Evolutionary conservation across 2,329 filamentous ascomycete species (phyloP).

Genomic region (Fusarium annulatum): DNA sequence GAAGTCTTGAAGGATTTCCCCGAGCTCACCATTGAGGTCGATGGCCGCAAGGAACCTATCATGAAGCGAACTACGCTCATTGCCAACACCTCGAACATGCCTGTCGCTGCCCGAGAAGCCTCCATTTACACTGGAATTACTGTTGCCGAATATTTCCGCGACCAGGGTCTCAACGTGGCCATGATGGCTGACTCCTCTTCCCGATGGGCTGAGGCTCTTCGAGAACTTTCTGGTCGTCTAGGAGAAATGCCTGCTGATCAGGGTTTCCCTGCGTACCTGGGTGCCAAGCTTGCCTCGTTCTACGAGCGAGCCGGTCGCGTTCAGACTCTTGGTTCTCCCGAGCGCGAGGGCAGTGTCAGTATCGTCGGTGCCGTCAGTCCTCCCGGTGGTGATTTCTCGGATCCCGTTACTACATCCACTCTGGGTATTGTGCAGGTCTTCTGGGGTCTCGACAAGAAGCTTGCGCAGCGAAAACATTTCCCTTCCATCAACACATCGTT

Average conservation of each 20-base stretch:
- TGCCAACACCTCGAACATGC: slow-evolving; percentile 99
- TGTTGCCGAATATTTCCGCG: slow-evolving; percentile 95
- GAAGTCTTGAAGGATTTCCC: slow-evolving; percentile 99
- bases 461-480: slow-evolving; percentile 99
- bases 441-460: slow-evolving; percentile 99
- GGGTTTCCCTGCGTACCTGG: slow-evolving; percentile 97
- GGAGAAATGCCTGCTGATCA: slow-evolving; percentile 99
- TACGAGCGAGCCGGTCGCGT: slow-evolving; percentile 97
- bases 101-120: slow-evolving; percentile 95
- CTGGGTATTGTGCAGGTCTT: slow-evolving; percentile 99
- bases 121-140: slow-evolving; percentile 99
- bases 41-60: slow-evolving; percentile 96
- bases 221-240: slow-evolving; percentile 97
- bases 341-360: slow-evolving; percentile 90
- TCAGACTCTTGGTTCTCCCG: slow-evolving; percentile 85
- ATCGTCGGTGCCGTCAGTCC: slow-evolving; percentile 98
- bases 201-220: slow-evolving; percentile 97
- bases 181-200: slow-evolving; percentile 99
- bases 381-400: slow-evolving; percentile 98
- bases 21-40: slow-evolving; percentile 93
- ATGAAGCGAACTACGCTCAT: slow-evolving; percentile 99
- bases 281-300: slow-evolving; percentile 97
- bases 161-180: slow-evolving; percentile 95
- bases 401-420: slow-evolving; percentile 93
- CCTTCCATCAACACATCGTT: slow-evolving; percentile 95